phyloP scores from a whole-genome alignment of 768 basidiomycete species.

The Coprinopsis strossmayeri region DNA sequence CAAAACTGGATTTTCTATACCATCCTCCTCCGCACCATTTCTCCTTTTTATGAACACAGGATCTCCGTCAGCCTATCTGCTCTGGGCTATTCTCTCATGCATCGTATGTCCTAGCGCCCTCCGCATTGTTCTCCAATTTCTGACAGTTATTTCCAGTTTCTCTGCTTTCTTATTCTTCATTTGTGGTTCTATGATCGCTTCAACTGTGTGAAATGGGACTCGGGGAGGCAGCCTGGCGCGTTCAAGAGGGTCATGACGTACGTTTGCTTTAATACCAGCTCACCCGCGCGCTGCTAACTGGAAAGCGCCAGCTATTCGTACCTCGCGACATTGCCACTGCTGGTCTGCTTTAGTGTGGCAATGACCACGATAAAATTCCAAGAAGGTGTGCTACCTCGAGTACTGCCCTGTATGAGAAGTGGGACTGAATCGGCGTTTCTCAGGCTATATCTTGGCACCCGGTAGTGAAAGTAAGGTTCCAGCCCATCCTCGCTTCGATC shows the following conservation, averaged over 20 bases:
- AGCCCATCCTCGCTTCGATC: neutral
- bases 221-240: constrained; percentile 72
- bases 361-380: constrained; percentile 63
- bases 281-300: constrained; percentile 14
- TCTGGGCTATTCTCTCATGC: constrained; percentile 68
- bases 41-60: constrained; percentile 56
- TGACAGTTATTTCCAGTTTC: constrained; percentile 40
- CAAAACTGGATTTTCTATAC: constrained; percentile 24
- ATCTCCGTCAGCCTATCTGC: constrained; percentile 66
- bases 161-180: constrained; percentile 60
- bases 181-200: constrained; percentile 80
- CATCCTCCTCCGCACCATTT: constrained; percentile 15
- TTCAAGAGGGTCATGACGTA: constrained; percentile 90
- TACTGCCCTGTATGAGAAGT: neutral
- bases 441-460: constrained; percentile 34
- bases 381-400: constrained; percentile 46
- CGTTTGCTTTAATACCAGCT: constrained; percentile 19
- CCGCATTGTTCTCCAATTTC: constrained; percentile 28
- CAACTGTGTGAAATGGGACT: constrained; percentile 67
- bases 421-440: neutral
- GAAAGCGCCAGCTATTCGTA: constrained; percentile 62
- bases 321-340: constrained; percentile 58
- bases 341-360: constrained; percentile 56
- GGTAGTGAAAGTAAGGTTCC: constrained; percentile 26
- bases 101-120: constrained; percentile 49